phyloP scores from a whole-genome alignment of 2,329 filamentous ascomycete species.

The Trichophyton simii region DNA sequence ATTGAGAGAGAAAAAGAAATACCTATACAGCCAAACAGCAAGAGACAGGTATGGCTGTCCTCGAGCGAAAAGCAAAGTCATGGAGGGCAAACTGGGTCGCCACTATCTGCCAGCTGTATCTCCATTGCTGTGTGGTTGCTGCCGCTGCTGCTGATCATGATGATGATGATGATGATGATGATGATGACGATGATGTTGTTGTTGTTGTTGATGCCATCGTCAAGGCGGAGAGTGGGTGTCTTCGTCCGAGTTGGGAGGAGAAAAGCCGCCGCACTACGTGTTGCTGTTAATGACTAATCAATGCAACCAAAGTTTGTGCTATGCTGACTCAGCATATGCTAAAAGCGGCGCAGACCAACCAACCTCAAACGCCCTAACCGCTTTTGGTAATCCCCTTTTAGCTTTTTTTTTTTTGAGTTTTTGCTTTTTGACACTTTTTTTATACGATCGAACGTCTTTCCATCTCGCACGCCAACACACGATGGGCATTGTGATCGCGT shows the following conservation, averaged over 20 bases:
- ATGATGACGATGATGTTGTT: no score
- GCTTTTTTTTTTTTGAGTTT: not conserved
- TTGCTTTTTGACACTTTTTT: not conserved
- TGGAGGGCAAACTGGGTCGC: not conserved
- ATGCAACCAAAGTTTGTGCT: not conserved
- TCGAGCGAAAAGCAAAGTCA: not conserved
- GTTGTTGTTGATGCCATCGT: no score
- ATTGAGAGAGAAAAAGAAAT: not conserved
- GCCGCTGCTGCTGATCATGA: no score
- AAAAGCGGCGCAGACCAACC: not conserved
- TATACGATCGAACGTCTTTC: not conserved
- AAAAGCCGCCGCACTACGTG: not conserved
- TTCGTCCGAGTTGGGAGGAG: not conserved
- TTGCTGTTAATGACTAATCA: not conserved
- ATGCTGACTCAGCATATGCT: not conserved
- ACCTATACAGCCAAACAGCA: not conserved
- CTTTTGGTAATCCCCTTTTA: not conserved
- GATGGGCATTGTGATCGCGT: not conserved
- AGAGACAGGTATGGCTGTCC: not conserved
- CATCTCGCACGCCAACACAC: not conserved
- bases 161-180: no score
- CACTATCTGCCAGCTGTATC: not conserved
- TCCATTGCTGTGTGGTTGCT: not conserved
- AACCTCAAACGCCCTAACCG: slow-evolving; percentile 1
- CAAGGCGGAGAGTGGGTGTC: not conserved